phyloP scores from a whole-genome alignment of 371 early-diverging fungal species.

The Zychaea mexicana region DNA sequence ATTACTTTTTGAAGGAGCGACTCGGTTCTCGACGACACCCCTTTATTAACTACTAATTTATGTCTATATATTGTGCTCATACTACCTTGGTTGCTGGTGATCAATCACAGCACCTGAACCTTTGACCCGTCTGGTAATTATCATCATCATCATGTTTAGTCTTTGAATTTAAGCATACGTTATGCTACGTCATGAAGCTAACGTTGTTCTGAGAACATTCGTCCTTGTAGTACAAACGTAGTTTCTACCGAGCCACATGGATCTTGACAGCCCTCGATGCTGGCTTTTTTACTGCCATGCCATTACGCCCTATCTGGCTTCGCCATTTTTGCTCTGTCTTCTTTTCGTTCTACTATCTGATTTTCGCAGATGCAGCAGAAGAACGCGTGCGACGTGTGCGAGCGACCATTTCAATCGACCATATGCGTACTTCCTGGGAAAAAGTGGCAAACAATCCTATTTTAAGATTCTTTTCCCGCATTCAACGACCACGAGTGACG shows the following conservation, averaged over 20 bases:
- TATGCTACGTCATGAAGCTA: not conserved
- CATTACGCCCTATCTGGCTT: slow-evolving; percentile 71
- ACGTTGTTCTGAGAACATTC: not conserved
- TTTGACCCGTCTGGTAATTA: slow-evolving; percentile 58
- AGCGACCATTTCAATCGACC: slow-evolving; percentile 80
- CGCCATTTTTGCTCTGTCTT: slow-evolving; percentile 78
- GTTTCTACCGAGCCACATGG: slow-evolving; percentile 93
- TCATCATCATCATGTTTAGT: too few relatives aligned
- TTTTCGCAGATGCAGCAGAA: slow-evolving; percentile 86
- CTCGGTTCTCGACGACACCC: too few relatives aligned
- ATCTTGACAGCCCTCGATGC: slow-evolving; percentile 92
- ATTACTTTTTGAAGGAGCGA: too few relatives aligned
- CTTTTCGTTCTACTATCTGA: slow-evolving; percentile 81
- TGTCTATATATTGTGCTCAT: too few relatives aligned
- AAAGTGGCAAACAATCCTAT: slow-evolving; percentile 72
- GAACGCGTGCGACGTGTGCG: slow-evolving; percentile 84
- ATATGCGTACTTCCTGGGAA: slow-evolving; percentile 92
- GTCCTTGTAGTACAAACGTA: slow-evolving; percentile 79
- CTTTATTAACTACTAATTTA: too few relatives aligned
- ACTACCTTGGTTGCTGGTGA: too few relatives aligned
- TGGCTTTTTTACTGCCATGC: slow-evolving; percentile 93
- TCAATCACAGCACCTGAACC: slow-evolving; percentile 65
- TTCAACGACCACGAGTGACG: slow-evolving; percentile 56
- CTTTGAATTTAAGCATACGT: not conserved
- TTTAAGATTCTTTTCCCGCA: slow-evolving; percentile 53